Evolutionary conservation across 2,329 filamentous ascomycete genomes (phyloP).

Genomic region (Ophiocordyceps polyrhachis-furcata): DNA sequence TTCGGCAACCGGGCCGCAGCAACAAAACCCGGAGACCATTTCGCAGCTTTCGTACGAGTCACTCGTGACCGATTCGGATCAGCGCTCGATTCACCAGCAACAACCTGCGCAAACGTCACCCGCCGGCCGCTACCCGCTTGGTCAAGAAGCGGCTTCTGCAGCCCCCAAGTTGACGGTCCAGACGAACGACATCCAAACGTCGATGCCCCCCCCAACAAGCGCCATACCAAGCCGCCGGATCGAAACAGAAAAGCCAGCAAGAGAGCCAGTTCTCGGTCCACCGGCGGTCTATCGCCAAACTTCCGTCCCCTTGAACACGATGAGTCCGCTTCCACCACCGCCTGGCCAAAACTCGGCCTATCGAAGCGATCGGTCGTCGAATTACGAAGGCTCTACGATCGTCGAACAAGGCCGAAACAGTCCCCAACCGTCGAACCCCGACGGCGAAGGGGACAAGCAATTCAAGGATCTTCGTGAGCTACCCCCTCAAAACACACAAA

Average conservation of each 20-base stretch:
- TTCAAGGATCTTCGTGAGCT: constrained; percentile 40
- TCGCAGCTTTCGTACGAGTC: constrained; percentile 47
- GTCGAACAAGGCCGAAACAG: constrained; percentile 33
- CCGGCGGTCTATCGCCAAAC: constrained; percentile 34
- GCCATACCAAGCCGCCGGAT: constrained; percentile 26
- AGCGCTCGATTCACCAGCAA: constrained; percentile 20
- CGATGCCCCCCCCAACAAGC: constrained; percentile 28
- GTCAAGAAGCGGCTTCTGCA: constrained; percentile 16
- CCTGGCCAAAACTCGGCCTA: constrained; percentile 17
- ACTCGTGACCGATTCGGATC: constrained; percentile 30
- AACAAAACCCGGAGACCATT: constrained; percentile 36
- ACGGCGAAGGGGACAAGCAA: constrained; percentile 31
- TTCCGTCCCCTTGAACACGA: constrained; percentile 22
- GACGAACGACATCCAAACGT: constrained; percentile 12
- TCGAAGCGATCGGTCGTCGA: constrained; percentile 19
- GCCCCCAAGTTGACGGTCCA: constrained; percentile 10
- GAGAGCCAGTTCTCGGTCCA: constrained; percentile 25
- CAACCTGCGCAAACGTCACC: constrained; percentile 26
- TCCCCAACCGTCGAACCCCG: constrained; percentile 29
- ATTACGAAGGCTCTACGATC: constrained; percentile 24
- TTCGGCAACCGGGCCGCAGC: constrained; percentile 13
- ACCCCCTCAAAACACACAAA: too few relatives aligned
- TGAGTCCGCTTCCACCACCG: constrained; percentile 24
- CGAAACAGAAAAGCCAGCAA: constrained; percentile 28
- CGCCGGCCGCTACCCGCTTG: constrained; percentile 19